Percentiles rank a stretch among this genome's conserved stretches.
phyloP scores from a whole-genome alignment of 176 grass and related monocot genomes.

The Aegilops speltoides region DNA sequence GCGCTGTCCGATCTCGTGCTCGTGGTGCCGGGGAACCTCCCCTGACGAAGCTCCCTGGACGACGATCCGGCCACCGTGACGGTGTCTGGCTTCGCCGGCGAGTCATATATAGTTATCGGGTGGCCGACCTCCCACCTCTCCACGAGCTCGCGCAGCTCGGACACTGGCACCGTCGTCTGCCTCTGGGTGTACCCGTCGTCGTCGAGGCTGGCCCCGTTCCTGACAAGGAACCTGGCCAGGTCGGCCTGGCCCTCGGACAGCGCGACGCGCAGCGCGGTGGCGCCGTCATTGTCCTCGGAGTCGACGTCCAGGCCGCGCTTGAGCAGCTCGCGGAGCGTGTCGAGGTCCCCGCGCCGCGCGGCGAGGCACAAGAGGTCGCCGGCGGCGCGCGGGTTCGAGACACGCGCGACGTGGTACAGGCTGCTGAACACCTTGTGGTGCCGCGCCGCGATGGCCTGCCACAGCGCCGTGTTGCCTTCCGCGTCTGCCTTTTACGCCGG shows the following conservation, averaged over 20 bases:
- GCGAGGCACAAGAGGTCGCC: constrained; percentile 76
- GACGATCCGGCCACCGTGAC: constrained; percentile 10
- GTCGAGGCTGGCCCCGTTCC: constrained; percentile 66
- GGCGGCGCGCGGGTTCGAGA: constrained; percentile 44
- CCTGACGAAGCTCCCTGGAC: not conserved
- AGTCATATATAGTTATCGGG: constrained; percentile 46
- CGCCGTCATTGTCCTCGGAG: constrained; percentile 61
- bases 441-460: constrained; percentile 60
- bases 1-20: not conserved
- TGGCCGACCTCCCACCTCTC: constrained; percentile 48
- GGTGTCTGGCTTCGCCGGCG: not conserved
- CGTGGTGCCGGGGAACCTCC: not conserved
- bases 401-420: constrained; percentile 57
- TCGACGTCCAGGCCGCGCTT: constrained; percentile 69
- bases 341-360: constrained; percentile 57
- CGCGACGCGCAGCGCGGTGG: constrained; percentile 59
- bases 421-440: constrained; percentile 90
- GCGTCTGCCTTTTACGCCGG: constrained; percentile 18
- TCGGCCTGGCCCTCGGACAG: constrained; percentile 51
- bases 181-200: constrained; percentile 10
- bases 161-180: not conserved
- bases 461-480: constrained; percentile 67
- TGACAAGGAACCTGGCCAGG: constrained; percentile 52
- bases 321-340: constrained; percentile 66
- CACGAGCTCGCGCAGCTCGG: constrained; percentile 43